phyloP scores from a whole-genome alignment of 1,139 yeast species.

The Meyerozyma sp. region DNA sequence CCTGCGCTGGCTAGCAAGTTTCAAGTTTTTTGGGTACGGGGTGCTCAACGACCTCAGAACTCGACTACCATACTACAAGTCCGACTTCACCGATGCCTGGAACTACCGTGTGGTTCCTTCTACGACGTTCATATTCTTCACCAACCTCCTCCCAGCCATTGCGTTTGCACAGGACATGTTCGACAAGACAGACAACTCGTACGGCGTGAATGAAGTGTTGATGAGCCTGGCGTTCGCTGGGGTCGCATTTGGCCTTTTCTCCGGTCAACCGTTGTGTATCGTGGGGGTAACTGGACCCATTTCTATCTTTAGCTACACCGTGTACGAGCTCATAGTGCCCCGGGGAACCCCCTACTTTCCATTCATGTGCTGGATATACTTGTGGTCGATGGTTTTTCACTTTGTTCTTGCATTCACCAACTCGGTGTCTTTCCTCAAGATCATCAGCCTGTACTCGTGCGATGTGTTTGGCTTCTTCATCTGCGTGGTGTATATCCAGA shows the following conservation, averaged over 20 bases:
- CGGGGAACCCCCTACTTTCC: slow-evolving; percentile 71
- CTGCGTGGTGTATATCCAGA: slow-evolving; percentile 83
- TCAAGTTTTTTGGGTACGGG: slow-evolving; percentile 44
- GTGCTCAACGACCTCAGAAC: slow-evolving; percentile 49
- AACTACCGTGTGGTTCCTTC: slow-evolving; percentile 90
- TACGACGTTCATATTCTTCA: slow-evolving; percentile 76
- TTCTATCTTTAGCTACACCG: slow-evolving; percentile 85
- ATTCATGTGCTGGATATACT: slow-evolving; percentile 92
- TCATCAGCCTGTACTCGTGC: slow-evolving; percentile 80
- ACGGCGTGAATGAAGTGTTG: slow-evolving; percentile 88
- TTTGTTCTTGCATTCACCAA: slow-evolving; percentile 66
- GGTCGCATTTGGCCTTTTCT: slow-evolving; percentile 73
- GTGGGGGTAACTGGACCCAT: slow-evolving; percentile 99
- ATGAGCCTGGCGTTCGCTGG: slow-evolving; percentile 87
- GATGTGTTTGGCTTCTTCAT: slow-evolving; percentile 93
- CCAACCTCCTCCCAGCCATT: slow-evolving; percentile 86
- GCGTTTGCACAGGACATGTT: slow-evolving; percentile 98
- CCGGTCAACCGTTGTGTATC: slow-evolving; percentile 90
- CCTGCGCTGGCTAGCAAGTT: not conserved
- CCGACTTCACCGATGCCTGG: slow-evolving; percentile 80
- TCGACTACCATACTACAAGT: slow-evolving; percentile 60
- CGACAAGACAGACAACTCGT: slow-evolving; percentile 77
- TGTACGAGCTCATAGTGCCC: slow-evolving; percentile 70
- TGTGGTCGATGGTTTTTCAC: slow-evolving; percentile 89
- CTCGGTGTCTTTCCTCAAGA: slow-evolving; percentile 61